A percentile compares a stretch with the other conserved stretches of the same genome.
Conservation (phyloP, 78 protist genomes). For the Polysphondylium violaceum region DNA sequence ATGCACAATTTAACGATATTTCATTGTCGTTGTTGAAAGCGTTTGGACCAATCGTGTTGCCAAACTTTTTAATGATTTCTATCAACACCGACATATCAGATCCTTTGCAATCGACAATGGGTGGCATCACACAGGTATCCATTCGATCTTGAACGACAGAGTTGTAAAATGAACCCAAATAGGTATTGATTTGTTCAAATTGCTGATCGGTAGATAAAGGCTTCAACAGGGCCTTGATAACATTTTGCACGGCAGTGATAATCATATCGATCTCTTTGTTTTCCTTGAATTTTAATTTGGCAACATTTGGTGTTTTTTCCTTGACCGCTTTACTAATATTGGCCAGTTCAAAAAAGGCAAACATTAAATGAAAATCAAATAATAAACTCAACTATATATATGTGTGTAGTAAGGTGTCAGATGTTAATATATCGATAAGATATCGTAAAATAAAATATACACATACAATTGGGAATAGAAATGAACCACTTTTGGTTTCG, state of each 20-base stretch:
- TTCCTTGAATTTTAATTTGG: slow-evolving; percentile 6
- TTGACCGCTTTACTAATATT: slow-evolving; percentile 22
- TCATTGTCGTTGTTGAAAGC: slow-evolving; percentile 7
- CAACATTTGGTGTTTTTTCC: slow-evolving; percentile 5
- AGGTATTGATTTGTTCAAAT: not conserved
- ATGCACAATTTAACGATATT: slow-evolving; percentile 24
- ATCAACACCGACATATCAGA: not conserved
- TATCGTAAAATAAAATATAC: too few relatives aligned
- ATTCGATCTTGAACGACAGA: not conserved
- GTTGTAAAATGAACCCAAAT: not conserved
- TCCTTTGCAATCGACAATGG: not conserved
- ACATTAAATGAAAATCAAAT: slow-evolving; percentile 39
- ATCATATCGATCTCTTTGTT: not conserved
- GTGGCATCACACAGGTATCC: not conserved
- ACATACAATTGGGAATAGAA: slow-evolving; percentile 65
- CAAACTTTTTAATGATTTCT: not conserved
- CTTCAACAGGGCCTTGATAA: slow-evolving; percentile 6
- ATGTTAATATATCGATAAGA: not conserved
- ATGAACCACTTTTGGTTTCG: not conserved
- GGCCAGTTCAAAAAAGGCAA: slow-evolving; percentile 41
- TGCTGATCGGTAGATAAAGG: not conserved
- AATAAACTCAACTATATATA: slow-evolving; percentile 62
- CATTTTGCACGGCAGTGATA: not conserved
- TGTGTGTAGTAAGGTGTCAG: not conserved
- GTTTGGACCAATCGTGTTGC: not conserved